Percentiles rank a stretch among this genome's conserved stretches.
phyloP scores from a whole-genome alignment of 2,329 filamentous ascomycete genomes.

The Leptographium lundbergii region DNA sequence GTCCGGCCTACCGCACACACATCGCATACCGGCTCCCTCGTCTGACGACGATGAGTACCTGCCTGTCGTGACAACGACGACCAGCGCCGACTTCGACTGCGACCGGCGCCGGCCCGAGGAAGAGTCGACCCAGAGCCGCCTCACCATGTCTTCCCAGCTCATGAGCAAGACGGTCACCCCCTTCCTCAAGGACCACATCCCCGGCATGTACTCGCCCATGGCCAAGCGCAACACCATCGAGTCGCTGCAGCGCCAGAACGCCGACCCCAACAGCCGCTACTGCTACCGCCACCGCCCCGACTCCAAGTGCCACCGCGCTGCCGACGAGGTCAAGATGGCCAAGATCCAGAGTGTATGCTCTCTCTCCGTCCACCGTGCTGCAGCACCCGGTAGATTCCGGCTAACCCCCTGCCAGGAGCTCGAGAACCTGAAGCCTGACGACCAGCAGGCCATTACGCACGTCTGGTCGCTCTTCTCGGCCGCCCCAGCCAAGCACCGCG shows the following conservation, averaged over 20 bases:
- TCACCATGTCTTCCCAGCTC: conserved; percentile 50
- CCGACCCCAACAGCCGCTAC: conserved; percentile 69
- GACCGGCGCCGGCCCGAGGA: conserved; percentile 38
- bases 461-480: conserved; percentile 98
- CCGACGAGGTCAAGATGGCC: conserved; percentile 93
- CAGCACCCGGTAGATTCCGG: too few relatives aligned
- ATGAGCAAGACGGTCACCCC: conserved; percentile 71
- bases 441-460: conserved; percentile 92
- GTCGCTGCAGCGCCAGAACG: conserved; percentile 25
- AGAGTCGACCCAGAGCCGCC: conserved; percentile 33
- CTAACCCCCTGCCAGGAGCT: conserved; percentile 46
- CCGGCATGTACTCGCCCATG: conserved; percentile 72
- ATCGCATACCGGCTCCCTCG: neutral
- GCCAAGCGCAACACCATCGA: conserved; percentile 41
- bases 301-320: conserved; percentile 82
- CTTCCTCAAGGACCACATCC: conserved; percentile 84
- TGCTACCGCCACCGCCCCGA: conserved; percentile 94
- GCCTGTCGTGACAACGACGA: neutral
- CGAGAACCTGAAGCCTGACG: conserved; percentile 64
- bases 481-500: conserved; percentile 83
- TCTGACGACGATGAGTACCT: neutral
- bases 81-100: conserved; percentile 28
- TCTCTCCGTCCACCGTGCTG: neutral
- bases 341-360: conserved; percentile 69
- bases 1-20: too few relatives aligned